A percentile compares a stretch with the other conserved stretches of the same genome.
Conservation (phyloP, 2,329 filamentous ascomycete genomes). For the Ascochyta koolunga region DNA sequence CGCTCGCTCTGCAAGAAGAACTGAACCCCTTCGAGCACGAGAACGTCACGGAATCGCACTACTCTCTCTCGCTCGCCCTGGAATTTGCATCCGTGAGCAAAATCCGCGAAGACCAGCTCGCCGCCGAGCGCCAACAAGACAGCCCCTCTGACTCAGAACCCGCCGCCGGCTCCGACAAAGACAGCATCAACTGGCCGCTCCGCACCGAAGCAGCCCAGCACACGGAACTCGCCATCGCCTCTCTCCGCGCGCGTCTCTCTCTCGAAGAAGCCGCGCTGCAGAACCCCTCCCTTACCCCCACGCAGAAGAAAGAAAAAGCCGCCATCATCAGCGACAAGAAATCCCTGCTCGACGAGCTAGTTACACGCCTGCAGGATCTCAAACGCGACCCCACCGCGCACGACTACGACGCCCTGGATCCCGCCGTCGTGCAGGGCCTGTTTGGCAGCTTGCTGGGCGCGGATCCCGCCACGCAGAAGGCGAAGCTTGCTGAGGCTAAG, state of each 20-base stretch:
- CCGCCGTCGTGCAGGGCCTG: slow-evolving; percentile 62
- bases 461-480: slow-evolving; percentile 64
- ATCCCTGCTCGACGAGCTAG: slow-evolving; percentile 78
- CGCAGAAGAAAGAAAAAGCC: slow-evolving; percentile 68
- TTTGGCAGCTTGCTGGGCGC: slow-evolving; percentile 69
- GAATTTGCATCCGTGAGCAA: slow-evolving; percentile 86
- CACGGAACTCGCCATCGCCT: slow-evolving; percentile 75
- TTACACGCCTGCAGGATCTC: slow-evolving; percentile 68
- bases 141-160: slow-evolving; percentile 29
- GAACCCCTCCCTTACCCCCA: slow-evolving; percentile 53
- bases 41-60: slow-evolving; percentile 91
- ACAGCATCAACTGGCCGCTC: slow-evolving; percentile 69
- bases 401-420: slow-evolving; percentile 49
- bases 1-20: slow-evolving; percentile 77
- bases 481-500: slow-evolving; percentile 73
- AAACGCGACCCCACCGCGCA: slow-evolving; percentile 62
- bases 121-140: slow-evolving; percentile 44
- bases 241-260: slow-evolving; percentile 72
- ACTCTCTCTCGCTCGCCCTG: slow-evolving; percentile 91
- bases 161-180: slow-evolving; percentile 50
- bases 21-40: slow-evolving; percentile 82
- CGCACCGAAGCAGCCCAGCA: slow-evolving; percentile 73
- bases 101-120: slow-evolving; percentile 58
- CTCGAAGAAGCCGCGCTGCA: slow-evolving; percentile 71
- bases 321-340: slow-evolving; percentile 72